Conservation (phyloP, 805 yeast species). For the Geotrichum ghanense region DNA sequence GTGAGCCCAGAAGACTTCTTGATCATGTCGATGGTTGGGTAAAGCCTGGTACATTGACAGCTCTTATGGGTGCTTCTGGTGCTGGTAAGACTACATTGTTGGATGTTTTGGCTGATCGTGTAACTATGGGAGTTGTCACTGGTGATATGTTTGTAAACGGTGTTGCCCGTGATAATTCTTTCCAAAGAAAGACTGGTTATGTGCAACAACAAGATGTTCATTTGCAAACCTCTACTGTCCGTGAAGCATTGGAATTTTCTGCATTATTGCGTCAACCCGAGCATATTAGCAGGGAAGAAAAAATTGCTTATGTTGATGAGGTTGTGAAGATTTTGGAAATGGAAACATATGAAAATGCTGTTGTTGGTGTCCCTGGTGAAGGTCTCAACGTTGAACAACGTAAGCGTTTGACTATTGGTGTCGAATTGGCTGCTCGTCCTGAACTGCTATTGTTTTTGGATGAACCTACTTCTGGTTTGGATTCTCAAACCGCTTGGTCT, state of each 20-base stretch:
- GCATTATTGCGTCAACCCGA: slow-evolving; percentile 59
- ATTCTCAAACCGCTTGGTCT: slow-evolving; percentile 60
- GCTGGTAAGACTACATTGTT: slow-evolving; percentile 72
- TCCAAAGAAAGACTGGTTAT: slow-evolving; percentile 58
- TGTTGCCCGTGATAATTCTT: slow-evolving; percentile 44
- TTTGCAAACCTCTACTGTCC: slow-evolving; percentile 51
- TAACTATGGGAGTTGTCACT: slow-evolving; percentile 58
- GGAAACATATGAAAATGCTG: slow-evolving; percentile 55
- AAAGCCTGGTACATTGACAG: slow-evolving; percentile 72
- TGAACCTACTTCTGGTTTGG: slow-evolving; percentile 62
- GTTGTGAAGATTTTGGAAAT: slow-evolving; percentile 53
- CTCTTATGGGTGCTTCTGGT: slow-evolving; percentile 69
- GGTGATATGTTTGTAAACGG: slow-evolving; percentile 63
- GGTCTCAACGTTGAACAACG: slow-evolving; percentile 56
- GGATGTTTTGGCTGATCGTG: slow-evolving; percentile 60
- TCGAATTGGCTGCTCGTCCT: slow-evolving; percentile 57
- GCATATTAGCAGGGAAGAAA: slow-evolving; percentile 39
- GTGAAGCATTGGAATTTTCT: slow-evolving; percentile 58
- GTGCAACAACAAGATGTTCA: slow-evolving; percentile 73
- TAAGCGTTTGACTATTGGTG: slow-evolving; percentile 54
- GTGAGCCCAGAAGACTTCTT: slow-evolving; percentile 48
- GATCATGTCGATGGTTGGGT: slow-evolving; percentile 71
- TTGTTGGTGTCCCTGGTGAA: slow-evolving; percentile 65
- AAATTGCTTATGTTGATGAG: slow-evolving; percentile 54
- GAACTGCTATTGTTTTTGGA: slow-evolving; percentile 47